phyloP scores from a whole-genome alignment of 768 basidiomycete genomes.

The Antrodiella citrinella region DNA sequence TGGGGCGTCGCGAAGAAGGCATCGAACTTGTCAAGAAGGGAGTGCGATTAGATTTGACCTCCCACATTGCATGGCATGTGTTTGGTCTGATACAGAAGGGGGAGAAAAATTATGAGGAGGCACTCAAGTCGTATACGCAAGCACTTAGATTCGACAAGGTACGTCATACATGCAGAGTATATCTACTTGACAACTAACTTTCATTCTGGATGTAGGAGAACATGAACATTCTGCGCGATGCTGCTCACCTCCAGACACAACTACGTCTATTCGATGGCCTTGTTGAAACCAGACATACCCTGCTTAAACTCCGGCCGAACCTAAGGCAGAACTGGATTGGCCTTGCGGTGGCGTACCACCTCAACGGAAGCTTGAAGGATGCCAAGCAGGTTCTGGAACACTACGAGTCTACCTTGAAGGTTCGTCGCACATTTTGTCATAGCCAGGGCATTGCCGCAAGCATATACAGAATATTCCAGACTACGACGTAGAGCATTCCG shows the following conservation, averaged over 20 bases:
- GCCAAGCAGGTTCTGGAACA: constrained; percentile 67
- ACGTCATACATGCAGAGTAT: constrained; percentile 17
- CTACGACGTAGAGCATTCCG: constrained; percentile 79
- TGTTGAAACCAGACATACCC: constrained; percentile 73
- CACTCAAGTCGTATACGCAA: constrained; percentile 85
- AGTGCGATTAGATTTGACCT: constrained; percentile 69
- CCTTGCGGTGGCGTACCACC: constrained; percentile 80
- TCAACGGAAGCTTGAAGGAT: constrained; percentile 66
- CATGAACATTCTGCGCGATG: constrained; percentile 86
- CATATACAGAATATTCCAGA: constrained; percentile 56
- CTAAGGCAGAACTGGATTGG: constrained; percentile 86
- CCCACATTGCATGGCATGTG: constrained; percentile 98
- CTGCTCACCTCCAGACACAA: constrained; percentile 84
- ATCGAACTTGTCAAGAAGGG: constrained; percentile 81
- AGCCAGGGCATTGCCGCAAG: constrained; percentile 7
- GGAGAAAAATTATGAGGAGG: constrained; percentile 92
- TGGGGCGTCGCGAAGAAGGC: constrained; percentile 75
- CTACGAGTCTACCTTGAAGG: constrained; percentile 68
- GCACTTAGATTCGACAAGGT: constrained; percentile 89
- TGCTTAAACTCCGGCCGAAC: constrained; percentile 74
- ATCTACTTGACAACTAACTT: constrained; percentile 3
- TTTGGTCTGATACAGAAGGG: constrained; percentile 92
- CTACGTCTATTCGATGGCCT: constrained; percentile 72
- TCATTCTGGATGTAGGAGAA: constrained; percentile 87
- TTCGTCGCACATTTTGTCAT: constrained; percentile 18